phyloP scores from a whole-genome alignment of 148 eudicot species.

The Nyssa sinensis region DNA sequence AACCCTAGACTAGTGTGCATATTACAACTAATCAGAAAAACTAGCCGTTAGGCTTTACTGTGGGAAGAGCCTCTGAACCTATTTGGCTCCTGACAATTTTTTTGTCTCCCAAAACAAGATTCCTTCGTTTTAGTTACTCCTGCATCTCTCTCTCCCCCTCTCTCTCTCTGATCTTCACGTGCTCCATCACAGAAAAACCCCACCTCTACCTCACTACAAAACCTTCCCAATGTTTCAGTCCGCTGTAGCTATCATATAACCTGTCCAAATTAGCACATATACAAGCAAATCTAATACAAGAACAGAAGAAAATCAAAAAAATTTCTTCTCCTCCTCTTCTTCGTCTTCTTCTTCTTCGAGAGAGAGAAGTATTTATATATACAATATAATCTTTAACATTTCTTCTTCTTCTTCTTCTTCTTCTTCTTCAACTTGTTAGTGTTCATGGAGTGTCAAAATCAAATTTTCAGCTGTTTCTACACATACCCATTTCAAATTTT shows the following conservation, averaged over 20 bases:
- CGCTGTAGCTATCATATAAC: not conserved
- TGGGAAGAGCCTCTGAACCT: slow-evolving; percentile 32
- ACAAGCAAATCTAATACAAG: no score
- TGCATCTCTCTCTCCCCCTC: slow-evolving; percentile 1
- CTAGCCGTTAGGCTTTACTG: slow-evolving; percentile 58
- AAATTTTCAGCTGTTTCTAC: not conserved
- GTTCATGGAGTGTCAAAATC: slow-evolving; percentile 14
- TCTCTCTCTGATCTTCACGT: slow-evolving; percentile 32
- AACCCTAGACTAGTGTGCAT: not conserved
- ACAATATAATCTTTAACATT: no score
- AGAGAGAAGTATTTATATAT: no score
- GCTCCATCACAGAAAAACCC: slow-evolving; percentile 15
- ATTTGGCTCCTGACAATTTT: slow-evolving; percentile 41
- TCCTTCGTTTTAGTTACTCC: slow-evolving; percentile 13
- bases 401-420: slow-evolving; percentile 6
- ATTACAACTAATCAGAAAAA: slow-evolving; percentile 16
- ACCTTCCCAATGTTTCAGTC: slow-evolving; percentile 15
- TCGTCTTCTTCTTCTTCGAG: not conserved
- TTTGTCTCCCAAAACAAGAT: slow-evolving; percentile 31
- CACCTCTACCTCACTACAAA: slow-evolving; percentile 25
- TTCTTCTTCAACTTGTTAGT: not conserved
- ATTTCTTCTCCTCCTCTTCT: not conserved
- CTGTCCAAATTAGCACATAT: not conserved
- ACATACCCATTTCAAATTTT: slow-evolving; percentile 9
- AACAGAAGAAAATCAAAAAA: not conserved